Conservation (phyloP, 2,329 filamentous ascomycete genomes). For the Alternaria metachromatica region DNA sequence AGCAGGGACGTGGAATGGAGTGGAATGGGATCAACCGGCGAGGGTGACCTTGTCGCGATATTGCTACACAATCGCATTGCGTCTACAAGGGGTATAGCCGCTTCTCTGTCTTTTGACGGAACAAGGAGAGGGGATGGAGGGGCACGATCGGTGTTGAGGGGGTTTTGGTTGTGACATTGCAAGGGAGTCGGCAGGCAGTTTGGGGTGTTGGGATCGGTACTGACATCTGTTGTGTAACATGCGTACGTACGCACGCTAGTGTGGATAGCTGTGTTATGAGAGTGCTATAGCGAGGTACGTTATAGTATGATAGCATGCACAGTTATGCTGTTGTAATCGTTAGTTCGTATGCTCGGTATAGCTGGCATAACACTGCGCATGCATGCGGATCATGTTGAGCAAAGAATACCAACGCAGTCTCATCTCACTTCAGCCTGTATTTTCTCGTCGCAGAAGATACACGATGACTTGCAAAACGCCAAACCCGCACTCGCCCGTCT, state of each 20-base stretch:
- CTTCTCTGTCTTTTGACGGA: background rate
- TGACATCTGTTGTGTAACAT: conserved; percentile 17
- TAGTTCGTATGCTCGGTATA: background rate
- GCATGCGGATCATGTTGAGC: background rate
- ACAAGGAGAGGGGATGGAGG: background rate
- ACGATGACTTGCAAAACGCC: background rate
- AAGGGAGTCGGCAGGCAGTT: background rate
- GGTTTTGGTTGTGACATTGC: background rate
- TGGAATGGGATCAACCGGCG: background rate
- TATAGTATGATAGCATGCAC: background rate
- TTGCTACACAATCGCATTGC: background rate
- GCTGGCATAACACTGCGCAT: background rate
- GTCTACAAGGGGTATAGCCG: background rate
- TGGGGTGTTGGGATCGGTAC: background rate
- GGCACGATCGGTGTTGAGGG: background rate
- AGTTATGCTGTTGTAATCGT: background rate
- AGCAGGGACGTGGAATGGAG: background rate
- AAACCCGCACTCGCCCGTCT: background rate
- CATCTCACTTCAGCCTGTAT: rapidly evolving
- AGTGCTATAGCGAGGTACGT: background rate
- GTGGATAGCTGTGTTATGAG: background rate
- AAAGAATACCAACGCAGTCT: background rate
- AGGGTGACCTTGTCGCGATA: background rate
- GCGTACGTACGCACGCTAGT: conserved; percentile 10
- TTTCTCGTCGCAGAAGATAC: background rate